phyloP scores from a whole-genome alignment of 2,329 filamentous ascomycete species.

The Calonectria naviculata region DNA sequence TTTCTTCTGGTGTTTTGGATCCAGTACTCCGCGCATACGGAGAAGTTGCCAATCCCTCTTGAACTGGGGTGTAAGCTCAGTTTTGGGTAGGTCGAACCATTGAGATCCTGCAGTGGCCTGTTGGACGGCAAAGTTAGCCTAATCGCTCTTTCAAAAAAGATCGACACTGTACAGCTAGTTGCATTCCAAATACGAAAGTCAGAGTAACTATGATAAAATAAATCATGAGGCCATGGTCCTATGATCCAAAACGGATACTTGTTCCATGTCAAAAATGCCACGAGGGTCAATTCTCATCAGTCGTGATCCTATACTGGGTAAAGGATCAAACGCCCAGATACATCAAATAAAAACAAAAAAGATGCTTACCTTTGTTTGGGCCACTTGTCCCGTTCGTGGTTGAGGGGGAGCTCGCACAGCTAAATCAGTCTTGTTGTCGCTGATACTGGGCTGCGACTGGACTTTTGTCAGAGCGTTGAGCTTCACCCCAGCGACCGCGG shows the following conservation, averaged over 20 bases:
- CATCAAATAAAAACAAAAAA: no score
- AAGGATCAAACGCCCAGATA: background rate
- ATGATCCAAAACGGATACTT: slow-evolving; percentile 54
- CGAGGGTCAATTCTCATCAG: slow-evolving; percentile 55
- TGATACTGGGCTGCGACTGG: slow-evolving; percentile 24
- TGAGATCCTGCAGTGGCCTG: slow-evolving; percentile 76
- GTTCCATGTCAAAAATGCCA: slow-evolving; percentile 51
- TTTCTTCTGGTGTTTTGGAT: slow-evolving; percentile 95
- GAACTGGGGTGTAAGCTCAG: slow-evolving; percentile 83
- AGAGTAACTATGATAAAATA: slow-evolving; percentile 80
- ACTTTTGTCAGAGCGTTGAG: slow-evolving; percentile 22
- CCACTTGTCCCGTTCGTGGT: slow-evolving; percentile 31
- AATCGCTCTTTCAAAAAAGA: slow-evolving; percentile 2
- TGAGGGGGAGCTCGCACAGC: slow-evolving; percentile 39
- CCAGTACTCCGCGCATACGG: slow-evolving; percentile 88
- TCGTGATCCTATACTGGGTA: slow-evolving; percentile 19
- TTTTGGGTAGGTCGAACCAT: slow-evolving; percentile 92
- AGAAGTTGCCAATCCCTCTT: slow-evolving; percentile 91
- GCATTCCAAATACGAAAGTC: slow-evolving; percentile 50
- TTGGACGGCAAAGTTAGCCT: slow-evolving; percentile 27
- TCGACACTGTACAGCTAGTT: background rate
- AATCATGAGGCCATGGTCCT: slow-evolving; percentile 70
- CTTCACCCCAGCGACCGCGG: slow-evolving; percentile 28
- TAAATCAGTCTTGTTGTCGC: slow-evolving; percentile 32
- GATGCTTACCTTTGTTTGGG: slow-evolving; percentile 44